Conservation (phyloP, 345 rosid genomes). For the Hibiscus mutabilis region DNA sequence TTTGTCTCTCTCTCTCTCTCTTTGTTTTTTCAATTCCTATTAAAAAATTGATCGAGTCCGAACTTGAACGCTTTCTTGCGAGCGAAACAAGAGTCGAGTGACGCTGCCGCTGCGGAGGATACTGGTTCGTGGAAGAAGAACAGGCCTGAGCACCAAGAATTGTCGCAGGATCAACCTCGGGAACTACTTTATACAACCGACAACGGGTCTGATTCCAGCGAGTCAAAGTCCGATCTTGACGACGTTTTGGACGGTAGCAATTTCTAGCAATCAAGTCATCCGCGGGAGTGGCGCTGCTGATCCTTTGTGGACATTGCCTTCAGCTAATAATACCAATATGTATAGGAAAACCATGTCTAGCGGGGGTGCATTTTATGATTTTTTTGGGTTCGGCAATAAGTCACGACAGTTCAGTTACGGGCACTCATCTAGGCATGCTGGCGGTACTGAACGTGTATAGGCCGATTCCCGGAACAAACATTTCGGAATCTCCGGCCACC, state of each 20-base stretch:
- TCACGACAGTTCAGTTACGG: background rate
- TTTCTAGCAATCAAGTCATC: slow-evolving; percentile 29
- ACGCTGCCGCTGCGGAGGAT: no score
- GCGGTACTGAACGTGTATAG: background rate
- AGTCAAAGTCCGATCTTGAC: slow-evolving; percentile 40
- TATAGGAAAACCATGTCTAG: background rate
- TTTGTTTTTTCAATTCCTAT: no score
- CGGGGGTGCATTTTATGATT: background rate
- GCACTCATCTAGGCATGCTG: no score
- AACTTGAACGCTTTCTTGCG: background rate
- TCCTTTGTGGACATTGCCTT: slow-evolving; percentile 22
- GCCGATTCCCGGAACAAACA: background rate
- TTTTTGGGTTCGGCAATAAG: background rate
- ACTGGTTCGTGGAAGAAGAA: no score
- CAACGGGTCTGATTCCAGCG: slow-evolving; percentile 41
- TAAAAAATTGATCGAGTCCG: no score
- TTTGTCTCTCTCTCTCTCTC: no score
- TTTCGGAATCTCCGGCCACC: background rate
- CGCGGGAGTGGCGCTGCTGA: slow-evolving; percentile 32
- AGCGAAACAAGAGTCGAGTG: no score
- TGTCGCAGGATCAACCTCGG: slow-evolving; percentile 33
- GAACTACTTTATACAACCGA: slow-evolving; percentile 44
- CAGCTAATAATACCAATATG: background rate
- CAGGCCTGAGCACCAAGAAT: no score
- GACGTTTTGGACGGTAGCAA: slow-evolving; percentile 55